Evolutionary conservation across 768 basidiomycete species (phyloP), one percentile per base, ranked within the genome.

Genomic region (Amanita phalloides): DNA sequence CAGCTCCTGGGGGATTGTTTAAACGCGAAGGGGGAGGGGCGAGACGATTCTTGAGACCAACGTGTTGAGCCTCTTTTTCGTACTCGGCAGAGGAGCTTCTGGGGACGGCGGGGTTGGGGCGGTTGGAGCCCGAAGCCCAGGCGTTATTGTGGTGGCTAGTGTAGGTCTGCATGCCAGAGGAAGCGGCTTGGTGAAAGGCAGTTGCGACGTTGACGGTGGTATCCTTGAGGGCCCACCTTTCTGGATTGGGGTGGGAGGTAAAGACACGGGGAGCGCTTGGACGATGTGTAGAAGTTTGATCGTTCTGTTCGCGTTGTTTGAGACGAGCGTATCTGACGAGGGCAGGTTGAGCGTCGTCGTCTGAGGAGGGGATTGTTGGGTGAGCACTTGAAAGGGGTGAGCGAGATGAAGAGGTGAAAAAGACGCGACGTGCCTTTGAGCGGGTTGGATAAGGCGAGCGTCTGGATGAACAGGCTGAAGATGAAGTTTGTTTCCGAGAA

Each of bases 151-250:
- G 78, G 57, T 76, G 79, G 58, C 62, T 67, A 30, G 69, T 3
- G 20, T 25, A 55, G 43, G 68, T 61, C 38, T 56, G 58, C 71
- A 77, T 77, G 53, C 72, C 43, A 30, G 51, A 13, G 14, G 68
- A 70, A 20, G 77, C 85, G 17, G 90, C 90, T 64, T 84, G 81
- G 57, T 73, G 70, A 61, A 93, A 86, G 28, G 90, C 90, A 59
- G 78, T 77, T 8, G 89, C 90, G 60, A 90, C 84, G 66, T 89
- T 86, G 47, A 92, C 90, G 17, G 88, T 84, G 42, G 90, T 92
- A 66, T 89, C 87, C 60, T 85, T 85, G 54, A 88, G 78, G 53
- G 64, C 62, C 84, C 84, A 86, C 73, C 73, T 80, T 59, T 81
- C 75, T 38, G 88, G 87, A 48, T 81, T 72, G n/a, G 74, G 74